phyloP scores from a whole-genome alignment of 352 stramenopile genomes.

The Phytophthora tubulina region DNA sequence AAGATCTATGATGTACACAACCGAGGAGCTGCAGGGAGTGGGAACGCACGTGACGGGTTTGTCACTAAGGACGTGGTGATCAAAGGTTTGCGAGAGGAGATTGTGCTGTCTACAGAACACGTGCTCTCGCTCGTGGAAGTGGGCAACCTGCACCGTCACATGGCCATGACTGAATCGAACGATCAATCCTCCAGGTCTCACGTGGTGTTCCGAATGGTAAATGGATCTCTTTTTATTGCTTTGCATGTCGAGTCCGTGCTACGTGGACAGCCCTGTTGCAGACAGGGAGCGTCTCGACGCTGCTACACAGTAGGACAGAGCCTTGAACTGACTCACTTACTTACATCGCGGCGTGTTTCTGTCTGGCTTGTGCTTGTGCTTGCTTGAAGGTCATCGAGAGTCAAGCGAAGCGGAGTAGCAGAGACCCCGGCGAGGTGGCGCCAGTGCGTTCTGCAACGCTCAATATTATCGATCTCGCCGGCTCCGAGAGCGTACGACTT shows the following conservation, averaged over 20 bases:
- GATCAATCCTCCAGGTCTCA: slow-evolving; percentile 83
- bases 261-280: slow-evolving; percentile 27
- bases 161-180: slow-evolving; percentile 79
- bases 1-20: slow-evolving; percentile 82
- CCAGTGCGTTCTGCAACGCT: slow-evolving; percentile 83
- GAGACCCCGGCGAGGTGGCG: slow-evolving; percentile 33
- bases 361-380: slow-evolving; percentile 21
- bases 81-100: slow-evolving; percentile 85
- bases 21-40: slow-evolving; percentile 38
- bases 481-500: slow-evolving; percentile 87
- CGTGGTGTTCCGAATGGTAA: slow-evolving; percentile 81
- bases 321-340: slow-evolving; percentile 40
- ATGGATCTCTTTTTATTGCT: slow-evolving; percentile 14
- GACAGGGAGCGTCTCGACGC: slow-evolving; percentile 26
- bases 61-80: slow-evolving; percentile 88
- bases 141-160: slow-evolving; percentile 81
- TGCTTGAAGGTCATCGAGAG: slow-evolving; percentile 73
- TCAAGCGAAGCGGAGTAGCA: slow-evolving; percentile 57
- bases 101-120: slow-evolving; percentile 81
- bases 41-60: slow-evolving; percentile 33
- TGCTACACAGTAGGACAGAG: slow-evolving; percentile 35
- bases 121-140: slow-evolving; percentile 89
- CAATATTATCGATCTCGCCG: slow-evolving; percentile 92
- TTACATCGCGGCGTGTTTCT: slow-evolving; percentile 24
- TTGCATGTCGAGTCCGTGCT: slow-evolving; percentile 9